Evolutionary conservation across 768 basidiomycete genomes (phyloP).

Genomic region (Scleroderma bovista): DNA sequence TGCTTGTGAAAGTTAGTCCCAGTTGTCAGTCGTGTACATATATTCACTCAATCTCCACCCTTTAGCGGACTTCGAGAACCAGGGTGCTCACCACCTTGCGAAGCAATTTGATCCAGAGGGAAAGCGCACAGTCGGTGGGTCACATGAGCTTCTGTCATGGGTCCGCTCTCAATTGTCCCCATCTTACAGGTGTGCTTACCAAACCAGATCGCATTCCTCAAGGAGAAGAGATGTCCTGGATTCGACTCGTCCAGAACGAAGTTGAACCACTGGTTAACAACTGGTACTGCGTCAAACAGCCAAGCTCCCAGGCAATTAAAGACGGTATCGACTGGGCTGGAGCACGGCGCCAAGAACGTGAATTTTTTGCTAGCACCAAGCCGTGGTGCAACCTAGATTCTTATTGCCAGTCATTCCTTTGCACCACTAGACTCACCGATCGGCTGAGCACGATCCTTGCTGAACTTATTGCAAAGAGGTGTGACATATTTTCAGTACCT

Average conservation of each 20-base stretch:
- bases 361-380: slow-evolving; percentile 29
- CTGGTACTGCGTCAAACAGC: slow-evolving; percentile 42
- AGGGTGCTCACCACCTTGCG: slow-evolving; percentile 47
- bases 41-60: background rate
- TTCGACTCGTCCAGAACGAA: slow-evolving; percentile 38
- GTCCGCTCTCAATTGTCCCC: background rate
- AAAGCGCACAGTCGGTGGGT: slow-evolving; percentile 45
- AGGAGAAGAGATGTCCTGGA: slow-evolving; percentile 37
- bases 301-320: slow-evolving; percentile 32
- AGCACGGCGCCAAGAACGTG: slow-evolving; percentile 31
- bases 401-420: slow-evolving; percentile 45
- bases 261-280: slow-evolving; percentile 35
- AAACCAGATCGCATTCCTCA: slow-evolving; percentile 46
- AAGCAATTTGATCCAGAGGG: slow-evolving; percentile 41
- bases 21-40: slow-evolving; percentile 22
- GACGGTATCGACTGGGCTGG: slow-evolving; percentile 23
- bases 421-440: slow-evolving; percentile 52
- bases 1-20: slow-evolving; percentile 42
- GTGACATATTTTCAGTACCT: slow-evolving; percentile 4
- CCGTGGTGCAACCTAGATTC: slow-evolving; percentile 43
- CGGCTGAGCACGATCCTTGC: slow-evolving; percentile 57
- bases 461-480: slow-evolving; percentile 59
- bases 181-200: slow-evolving; percentile 43
- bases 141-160: background rate
- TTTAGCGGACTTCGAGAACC: slow-evolving; percentile 55